These are phyloP conservation scores for Salvia miltiorrhiza DNA, from an alignment of 257 asterid species.

Conservation along the genomic window DNA sequence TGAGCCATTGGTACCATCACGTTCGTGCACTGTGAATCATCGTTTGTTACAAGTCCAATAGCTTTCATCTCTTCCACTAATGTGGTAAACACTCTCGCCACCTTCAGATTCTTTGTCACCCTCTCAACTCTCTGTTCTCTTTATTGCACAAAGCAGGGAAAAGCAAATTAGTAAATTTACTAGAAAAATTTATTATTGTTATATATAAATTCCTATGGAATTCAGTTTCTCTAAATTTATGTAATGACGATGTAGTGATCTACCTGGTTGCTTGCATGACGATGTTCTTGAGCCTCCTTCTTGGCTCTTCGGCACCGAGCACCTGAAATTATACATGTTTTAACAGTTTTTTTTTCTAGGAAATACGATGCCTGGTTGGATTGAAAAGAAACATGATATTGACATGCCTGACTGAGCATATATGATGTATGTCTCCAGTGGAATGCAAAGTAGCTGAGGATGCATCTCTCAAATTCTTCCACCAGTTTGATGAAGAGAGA, in stretches of 20 bases:
- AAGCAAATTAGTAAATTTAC: background rate
- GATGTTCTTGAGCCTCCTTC: conserved; percentile 74
- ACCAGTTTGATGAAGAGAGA: conserved; percentile 87
- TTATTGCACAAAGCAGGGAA: conserved; percentile 6
- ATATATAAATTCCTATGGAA: too few species aligned
- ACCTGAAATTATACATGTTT: conserved; percentile 36
- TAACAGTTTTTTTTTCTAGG: background rate
- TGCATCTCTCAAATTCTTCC: conserved; percentile 87
- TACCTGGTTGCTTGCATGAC: conserved; percentile 97
- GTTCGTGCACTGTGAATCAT: conserved; percentile 87
- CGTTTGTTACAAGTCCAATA: conserved; percentile 70
- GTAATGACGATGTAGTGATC: background rate
- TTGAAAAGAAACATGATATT: background rate
- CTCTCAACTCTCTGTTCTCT: conserved; percentile 94
- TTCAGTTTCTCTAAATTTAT: too few species aligned
- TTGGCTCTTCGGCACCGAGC: conserved; percentile 74
- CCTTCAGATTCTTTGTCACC: conserved; percentile 92
- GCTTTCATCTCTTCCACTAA: conserved; percentile 99
- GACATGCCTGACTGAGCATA: conserved; percentile 78
- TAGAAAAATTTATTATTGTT: too few species aligned
- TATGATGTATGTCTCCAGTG: conserved; percentile 80
- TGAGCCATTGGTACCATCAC: conserved; percentile 99
- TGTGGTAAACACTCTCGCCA: conserved; percentile 85
- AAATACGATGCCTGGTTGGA: background rate
- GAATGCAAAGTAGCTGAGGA: conserved; percentile 87